phyloP scores from a whole-genome alignment of 805 yeast genomes.

The Kodamaea lidongshanica region DNA sequence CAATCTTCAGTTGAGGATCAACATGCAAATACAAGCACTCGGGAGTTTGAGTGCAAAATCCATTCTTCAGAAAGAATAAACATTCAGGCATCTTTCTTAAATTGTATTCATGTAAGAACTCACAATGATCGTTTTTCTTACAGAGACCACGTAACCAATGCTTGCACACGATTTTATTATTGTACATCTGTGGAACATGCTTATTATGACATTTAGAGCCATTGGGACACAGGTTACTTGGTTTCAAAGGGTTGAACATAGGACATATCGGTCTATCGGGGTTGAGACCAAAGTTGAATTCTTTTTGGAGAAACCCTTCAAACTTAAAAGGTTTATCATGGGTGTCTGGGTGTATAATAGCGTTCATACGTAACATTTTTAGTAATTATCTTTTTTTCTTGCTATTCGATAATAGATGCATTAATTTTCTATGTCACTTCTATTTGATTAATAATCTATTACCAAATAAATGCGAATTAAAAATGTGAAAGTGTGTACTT shows the following conservation, averaged over 20 bases:
- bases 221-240: conserved; percentile 67
- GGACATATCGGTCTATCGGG: conserved; percentile 89
- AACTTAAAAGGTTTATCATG: conserved; percentile 47
- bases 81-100: conserved; percentile 96
- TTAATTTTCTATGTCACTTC: no score
- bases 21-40: conserved; percentile 92
- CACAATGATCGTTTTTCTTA: conserved; percentile 94
- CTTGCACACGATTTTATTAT: conserved; percentile 77
- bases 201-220: conserved; percentile 84
- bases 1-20: conserved; percentile 83
- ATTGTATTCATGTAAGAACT: conserved; percentile 91
- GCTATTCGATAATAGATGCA: no score
- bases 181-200: conserved; percentile 56
- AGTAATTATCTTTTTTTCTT: no score
- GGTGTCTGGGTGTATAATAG: conserved; percentile 38
- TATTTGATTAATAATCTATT: no score
- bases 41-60: conserved; percentile 85
- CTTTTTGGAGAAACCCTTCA: conserved; percentile 76
- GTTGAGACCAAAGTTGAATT: conserved; percentile 74
- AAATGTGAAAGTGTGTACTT: no score
- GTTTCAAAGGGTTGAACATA: conserved; percentile 47
- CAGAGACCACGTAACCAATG: conserved; percentile 98
- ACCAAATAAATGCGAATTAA: no score
- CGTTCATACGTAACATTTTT: conserved; percentile 32
- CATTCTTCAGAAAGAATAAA: conserved; percentile 73